Conservation (phyloP, 2,329 filamentous ascomycete species). For the Neonectria faginata region DNA sequence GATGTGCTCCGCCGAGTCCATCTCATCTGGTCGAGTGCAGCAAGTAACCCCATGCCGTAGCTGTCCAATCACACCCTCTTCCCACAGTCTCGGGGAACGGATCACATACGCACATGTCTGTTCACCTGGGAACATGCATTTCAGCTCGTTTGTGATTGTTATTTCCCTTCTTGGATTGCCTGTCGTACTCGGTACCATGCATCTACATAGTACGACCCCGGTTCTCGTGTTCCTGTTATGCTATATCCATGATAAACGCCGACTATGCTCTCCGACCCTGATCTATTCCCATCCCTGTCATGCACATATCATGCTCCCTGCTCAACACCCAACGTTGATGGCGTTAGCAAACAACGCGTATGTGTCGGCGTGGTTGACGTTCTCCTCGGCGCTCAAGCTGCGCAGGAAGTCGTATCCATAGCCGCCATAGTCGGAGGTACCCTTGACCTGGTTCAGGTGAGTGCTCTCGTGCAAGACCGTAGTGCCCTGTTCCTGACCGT, state of each 20-base stretch:
- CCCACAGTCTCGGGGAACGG: background rate
- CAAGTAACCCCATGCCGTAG: background rate
- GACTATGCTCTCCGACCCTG: background rate
- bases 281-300: slow-evolving; percentile 4
- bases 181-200: slow-evolving; percentile 9
- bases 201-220: background rate
- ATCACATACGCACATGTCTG: slow-evolving; percentile 14
- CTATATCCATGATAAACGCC: slow-evolving; percentile 11
- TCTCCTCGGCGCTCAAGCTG: slow-evolving; percentile 59
- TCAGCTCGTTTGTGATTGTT: slow-evolving; percentile 8
- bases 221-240: slow-evolving; percentile 10
- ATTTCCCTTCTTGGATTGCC: slow-evolving; percentile 11
- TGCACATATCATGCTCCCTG: background rate
- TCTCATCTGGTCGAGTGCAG: slow-evolving; percentile 4
- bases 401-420: slow-evolving; percentile 66
- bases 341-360: slow-evolving; percentile 44
- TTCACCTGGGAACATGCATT: slow-evolving; percentile 7
- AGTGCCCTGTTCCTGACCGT: slow-evolving; percentile 73
- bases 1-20: slow-evolving; percentile 5
- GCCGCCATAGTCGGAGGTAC: slow-evolving; percentile 69
- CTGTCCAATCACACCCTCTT: slow-evolving; percentile 3
- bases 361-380: slow-evolving; percentile 73
- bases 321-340: slow-evolving; percentile 51
- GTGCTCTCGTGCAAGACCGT: slow-evolving; percentile 75
- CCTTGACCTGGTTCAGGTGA: slow-evolving; percentile 67